Base-by-base conservation (phyloP, 768 basidiomycete genomes). In the Lactarius sanguifluus region DNA sequence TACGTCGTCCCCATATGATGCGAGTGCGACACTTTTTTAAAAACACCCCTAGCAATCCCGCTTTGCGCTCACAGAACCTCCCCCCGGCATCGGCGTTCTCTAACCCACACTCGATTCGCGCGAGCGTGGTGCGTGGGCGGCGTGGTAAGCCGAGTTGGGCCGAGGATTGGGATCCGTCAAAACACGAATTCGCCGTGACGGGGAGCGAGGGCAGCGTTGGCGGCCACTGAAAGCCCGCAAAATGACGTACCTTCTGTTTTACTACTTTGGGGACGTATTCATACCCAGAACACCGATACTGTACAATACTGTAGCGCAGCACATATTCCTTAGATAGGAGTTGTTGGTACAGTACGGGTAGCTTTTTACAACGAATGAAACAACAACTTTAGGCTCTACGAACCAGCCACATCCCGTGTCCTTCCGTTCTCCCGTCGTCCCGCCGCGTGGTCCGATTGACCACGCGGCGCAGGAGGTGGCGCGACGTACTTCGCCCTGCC, bases 161-260 rank as follows among this genome's bases (percentile, higher is more conserved):
- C 30, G 79, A 78, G 25, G 74, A 72, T 32, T 82, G 78, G 76
- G 81, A 83, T 38, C 65, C 72, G 6, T 62, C 64, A 64, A 79
- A 76, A 64, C 77, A 81, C 32, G 81, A 83, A 59, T 80, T 80
- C 66, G 82, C 81, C 20, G 72, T 81, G 10, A 79, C 81, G 9
- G 72, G 72, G 50, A 82, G 81, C 70, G 75, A 76, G 32, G 77
- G 81, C 61, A 76, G 75, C 67, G 64, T 52, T 6, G 61, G 64
- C 9, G 67, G 62, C 32, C 47, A 34, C 23, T 64, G 12, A 40
- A 40, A 15, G 5, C 38, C 15, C 4, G 38, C 1, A 40, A 40
- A 15, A 40, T 15, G 38, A 40, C 38, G 38, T 40, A 13, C 38
- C 38, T 62, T 43, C 52, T 50, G 50, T 55, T 55, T 3, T 62